Base-by-base conservation (phyloP, 1,139 yeast species). In the Candida albicans region DNA sequence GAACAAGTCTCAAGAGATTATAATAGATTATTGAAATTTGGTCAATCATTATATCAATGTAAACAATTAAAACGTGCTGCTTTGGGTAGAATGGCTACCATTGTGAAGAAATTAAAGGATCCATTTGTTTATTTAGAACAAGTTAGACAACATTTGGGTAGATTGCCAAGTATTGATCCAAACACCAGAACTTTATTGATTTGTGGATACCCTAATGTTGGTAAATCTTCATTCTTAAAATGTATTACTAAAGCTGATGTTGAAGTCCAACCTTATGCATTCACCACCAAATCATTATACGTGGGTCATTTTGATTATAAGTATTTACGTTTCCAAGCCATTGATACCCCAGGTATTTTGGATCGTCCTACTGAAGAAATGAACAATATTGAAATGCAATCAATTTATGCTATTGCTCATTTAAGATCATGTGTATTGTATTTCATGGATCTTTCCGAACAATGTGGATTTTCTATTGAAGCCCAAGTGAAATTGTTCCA, bases 371-470 rank as follows among this genome's bases (percentile, higher is more conserved):
- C 98, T 39, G 99, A 93, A 68, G 98, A 93, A 66, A 95, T 93
- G 99, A 95, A 91, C 75, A 93, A 95, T 70, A 95, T 93, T 67
- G 99, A 93, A 75, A 93, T 93, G 99, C 99, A 93, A 74, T 86
- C 96, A 45, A 91, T 93, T 61, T 93, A 95, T 62, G 99, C 99
- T 49, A 89, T 93, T 77, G 99, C 99, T 33, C 99, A 93, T 69
- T 82, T 93, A 67, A 82, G 99, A 64, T 90, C 98, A 22, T 89
- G 97, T 68, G 96, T 93, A 39, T 71, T 95, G 59, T 93, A 95
- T 72, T 93, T 93, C 61, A 93, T 93, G 99, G 99, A 93, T 76
- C 79, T 93, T 55, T 87, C 96, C 32, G 99, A 95, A 74, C 98
- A 91, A 77, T 93, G 99, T 81, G 99, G 99, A 40, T 93, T 91